phyloP scores from a whole-genome alignment of 2,329 filamentous ascomycete species.

The Pyrenochaeta sp. region DNA sequence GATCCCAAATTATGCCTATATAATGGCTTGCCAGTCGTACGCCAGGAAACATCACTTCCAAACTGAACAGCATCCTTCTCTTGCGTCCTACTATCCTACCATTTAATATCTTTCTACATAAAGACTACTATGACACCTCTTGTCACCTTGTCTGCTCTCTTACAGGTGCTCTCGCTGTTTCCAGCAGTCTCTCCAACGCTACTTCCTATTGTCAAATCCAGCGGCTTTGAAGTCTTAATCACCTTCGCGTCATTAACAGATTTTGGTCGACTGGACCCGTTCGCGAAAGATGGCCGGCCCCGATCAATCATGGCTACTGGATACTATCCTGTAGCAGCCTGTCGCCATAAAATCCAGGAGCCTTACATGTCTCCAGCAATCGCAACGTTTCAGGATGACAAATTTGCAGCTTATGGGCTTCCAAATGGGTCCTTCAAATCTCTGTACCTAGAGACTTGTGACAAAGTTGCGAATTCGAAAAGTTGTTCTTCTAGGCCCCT shows the following conservation, averaged over 20 bases:
- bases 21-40: neutral
- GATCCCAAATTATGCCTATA: neutral
- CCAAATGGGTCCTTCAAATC: slow-evolving; percentile 34
- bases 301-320: slow-evolving; percentile 35
- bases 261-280: slow-evolving; percentile 26
- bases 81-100: neutral
- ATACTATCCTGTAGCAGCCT: slow-evolving; percentile 29
- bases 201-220: slow-evolving; percentile 21
- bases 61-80: neutral
- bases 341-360: slow-evolving; percentile 10
- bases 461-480: neutral
- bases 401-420: slow-evolving; percentile 34
- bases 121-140: slow-evolving; percentile 5
- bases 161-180: slow-evolving; percentile 1
- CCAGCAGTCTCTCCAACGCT: slow-evolving; percentile 2
- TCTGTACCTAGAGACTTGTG: slow-evolving; percentile 28
- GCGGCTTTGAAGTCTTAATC: slow-evolving; percentile 20
- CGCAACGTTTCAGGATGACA: slow-evolving; percentile 27
- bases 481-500: slow-evolving; percentile 3
- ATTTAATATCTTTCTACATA: neutral
- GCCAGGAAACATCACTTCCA: neutral
- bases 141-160: neutral
- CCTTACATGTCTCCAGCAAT: slow-evolving; percentile 36
- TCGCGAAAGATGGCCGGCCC: slow-evolving; percentile 21
- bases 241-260: slow-evolving; percentile 26